phyloP scores from a whole-genome alignment of 116 monocot genomes.

The Zostera marina region DNA sequence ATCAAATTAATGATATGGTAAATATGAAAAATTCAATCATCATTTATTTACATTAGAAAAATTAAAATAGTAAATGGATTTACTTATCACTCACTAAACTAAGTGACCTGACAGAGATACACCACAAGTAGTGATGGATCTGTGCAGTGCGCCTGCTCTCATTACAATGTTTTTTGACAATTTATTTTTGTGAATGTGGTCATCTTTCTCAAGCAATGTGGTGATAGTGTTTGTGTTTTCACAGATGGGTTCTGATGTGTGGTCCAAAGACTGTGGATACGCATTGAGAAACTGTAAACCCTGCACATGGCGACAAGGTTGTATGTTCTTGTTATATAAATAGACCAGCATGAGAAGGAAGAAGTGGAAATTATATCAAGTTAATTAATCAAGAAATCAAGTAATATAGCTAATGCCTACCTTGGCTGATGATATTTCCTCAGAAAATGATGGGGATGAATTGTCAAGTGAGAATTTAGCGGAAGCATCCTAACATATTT shows the following conservation, averaged over 20 bases:
- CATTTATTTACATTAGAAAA: too few relatives aligned
- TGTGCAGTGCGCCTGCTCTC: conserved; percentile 13
- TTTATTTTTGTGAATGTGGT: not conserved
- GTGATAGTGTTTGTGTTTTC: not conserved
- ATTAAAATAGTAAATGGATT: too few relatives aligned
- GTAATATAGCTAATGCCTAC: not conserved
- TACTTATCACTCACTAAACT: not conserved
- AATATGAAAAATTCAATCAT: too few relatives aligned
- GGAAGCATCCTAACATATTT: conserved; percentile 7
- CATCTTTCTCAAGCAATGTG: conserved; percentile 1
- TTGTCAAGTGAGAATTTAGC: conserved; percentile 4
- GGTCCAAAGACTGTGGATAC: too few relatives aligned
- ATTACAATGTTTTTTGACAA: conserved; percentile 8
- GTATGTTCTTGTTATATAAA: too few relatives aligned
- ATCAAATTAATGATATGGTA: too few relatives aligned
- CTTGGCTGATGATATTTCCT: conserved; percentile 11
- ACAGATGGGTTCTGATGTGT: not conserved
- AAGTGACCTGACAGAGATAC: conserved; percentile 8
- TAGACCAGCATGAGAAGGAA: too few relatives aligned
- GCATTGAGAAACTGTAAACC: conserved; percentile 18
- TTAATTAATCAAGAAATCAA: not conserved
- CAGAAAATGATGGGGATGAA: conserved; percentile 6
- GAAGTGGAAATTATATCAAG: too few relatives aligned
- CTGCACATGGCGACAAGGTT: too few relatives aligned
- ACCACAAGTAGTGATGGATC: conserved; percentile 8